Conservation (phyloP, 805 yeast species). For the Wickerhamiella azyma region DNA sequence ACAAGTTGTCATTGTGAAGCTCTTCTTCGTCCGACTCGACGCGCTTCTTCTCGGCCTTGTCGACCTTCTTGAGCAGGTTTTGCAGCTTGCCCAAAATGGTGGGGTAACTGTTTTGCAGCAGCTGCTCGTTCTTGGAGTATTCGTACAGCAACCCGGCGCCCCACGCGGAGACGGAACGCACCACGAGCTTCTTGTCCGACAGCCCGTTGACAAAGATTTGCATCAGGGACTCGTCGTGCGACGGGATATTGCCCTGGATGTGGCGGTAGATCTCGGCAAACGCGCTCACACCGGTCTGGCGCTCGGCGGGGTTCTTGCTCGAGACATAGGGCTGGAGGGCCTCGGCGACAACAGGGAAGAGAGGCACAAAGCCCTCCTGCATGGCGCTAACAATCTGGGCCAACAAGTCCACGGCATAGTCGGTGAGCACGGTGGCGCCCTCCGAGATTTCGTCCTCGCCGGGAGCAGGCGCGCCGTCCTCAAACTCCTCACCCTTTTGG, state of each 20-base stretch:
- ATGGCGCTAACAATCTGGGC: conserved; percentile 64
- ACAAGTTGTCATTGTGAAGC: conserved; percentile 70
- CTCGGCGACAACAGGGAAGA: conserved; percentile 62
- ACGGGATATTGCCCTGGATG: conserved; percentile 46
- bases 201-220: conserved; percentile 50
- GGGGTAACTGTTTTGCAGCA: conserved; percentile 50
- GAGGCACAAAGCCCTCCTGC: conserved; percentile 60
- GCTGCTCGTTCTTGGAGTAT: conserved; percentile 37
- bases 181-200: conserved; percentile 62
- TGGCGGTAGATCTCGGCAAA: conserved; percentile 79
- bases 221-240: conserved; percentile 55
- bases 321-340: conserved; percentile 35
- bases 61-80: conserved; percentile 64
- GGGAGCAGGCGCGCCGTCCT: conserved; percentile 32
- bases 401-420: conserved; percentile 74
- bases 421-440: conserved; percentile 57
- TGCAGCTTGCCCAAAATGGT: conserved; percentile 54
- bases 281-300: conserved; percentile 77
- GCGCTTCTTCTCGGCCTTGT: conserved; percentile 41
- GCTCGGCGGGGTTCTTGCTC: conserved; percentile 49
- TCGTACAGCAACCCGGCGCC: conserved; percentile 75
- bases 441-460: conserved; percentile 27
- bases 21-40: conserved; percentile 46
- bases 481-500: conserved; percentile 54
- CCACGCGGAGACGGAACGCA: conserved; percentile 84